Percentiles rank a stretch among this genome's conserved stretches.
Conservation (phyloP, 1,139 yeast species). For the Blastobotrys serpentis region DNA sequence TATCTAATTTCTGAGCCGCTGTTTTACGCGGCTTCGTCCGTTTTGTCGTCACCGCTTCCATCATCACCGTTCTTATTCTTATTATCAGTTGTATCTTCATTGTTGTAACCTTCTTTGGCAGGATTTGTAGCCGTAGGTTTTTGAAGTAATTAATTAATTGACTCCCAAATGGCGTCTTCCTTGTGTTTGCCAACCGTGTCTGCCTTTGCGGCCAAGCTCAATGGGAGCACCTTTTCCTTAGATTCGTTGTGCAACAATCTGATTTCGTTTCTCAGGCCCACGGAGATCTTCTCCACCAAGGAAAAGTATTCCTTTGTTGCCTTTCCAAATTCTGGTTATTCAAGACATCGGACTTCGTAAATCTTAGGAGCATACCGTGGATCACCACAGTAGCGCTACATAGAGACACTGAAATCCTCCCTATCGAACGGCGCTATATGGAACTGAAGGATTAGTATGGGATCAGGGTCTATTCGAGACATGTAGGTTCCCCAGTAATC, state of each 20-base stretch:
- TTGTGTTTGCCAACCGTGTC: conserved; percentile 38
- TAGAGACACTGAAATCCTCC: too few species aligned
- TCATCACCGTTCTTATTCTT: neutral
- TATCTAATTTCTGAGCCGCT: too few species aligned
- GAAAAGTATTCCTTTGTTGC: conserved; percentile 34
- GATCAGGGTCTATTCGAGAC: too few species aligned
- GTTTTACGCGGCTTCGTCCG: conserved; percentile 3
- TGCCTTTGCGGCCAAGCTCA: conserved; percentile 39
- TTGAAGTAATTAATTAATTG: conserved; percentile 23
- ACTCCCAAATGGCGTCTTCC: conserved; percentile 35
- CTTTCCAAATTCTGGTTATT: conserved; percentile 37
- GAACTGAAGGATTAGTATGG: too few species aligned
- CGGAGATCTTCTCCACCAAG: conserved; percentile 39
- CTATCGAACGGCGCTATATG: too few species aligned
- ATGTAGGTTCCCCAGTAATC: too few species aligned
- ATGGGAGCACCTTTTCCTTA: conserved; percentile 40
- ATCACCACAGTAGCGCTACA: too few species aligned
- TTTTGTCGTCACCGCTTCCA: conserved; percentile 6
- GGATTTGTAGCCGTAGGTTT: too few species aligned
- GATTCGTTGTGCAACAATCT: conserved; percentile 42
- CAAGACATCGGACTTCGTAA: too few species aligned
- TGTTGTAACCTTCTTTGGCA: too few species aligned
- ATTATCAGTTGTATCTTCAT: too few species aligned
- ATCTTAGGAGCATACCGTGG: too few species aligned
- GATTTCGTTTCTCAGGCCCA: conserved; percentile 43